Conservation (phyloP, 768 basidiomycete species). For the Tephrocybe sp. region DNA sequence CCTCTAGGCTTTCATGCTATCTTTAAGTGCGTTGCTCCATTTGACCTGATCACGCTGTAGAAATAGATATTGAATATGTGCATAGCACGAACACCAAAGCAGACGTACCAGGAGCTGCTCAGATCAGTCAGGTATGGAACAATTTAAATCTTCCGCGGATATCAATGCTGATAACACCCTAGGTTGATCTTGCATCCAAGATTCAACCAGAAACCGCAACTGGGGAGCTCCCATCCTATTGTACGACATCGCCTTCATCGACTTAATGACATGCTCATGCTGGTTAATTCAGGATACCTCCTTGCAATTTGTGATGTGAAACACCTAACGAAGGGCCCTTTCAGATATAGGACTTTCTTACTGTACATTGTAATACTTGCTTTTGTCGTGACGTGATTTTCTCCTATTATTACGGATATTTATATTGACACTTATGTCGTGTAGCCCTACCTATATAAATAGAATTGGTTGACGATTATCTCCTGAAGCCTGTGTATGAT, state of each 20-base stretch:
- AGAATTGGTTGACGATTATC: no score
- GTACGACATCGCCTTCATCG: slow-evolving; percentile 29
- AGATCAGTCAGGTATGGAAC: slow-evolving; percentile 49
- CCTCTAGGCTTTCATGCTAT: slow-evolving; percentile 58
- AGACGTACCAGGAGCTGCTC: slow-evolving; percentile 68
- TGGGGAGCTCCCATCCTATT: slow-evolving; percentile 73
- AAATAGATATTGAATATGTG: background rate
- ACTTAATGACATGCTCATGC: background rate
- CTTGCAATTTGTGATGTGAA: slow-evolving; percentile 29
- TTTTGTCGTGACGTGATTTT: background rate
- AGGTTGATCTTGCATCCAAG: slow-evolving; percentile 57
- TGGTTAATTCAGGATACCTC: slow-evolving; percentile 31
- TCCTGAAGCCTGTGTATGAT: no score
- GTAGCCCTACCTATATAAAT: no score
- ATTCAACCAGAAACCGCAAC: slow-evolving; percentile 71
- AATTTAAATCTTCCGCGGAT: background rate
- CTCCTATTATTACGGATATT: background rate
- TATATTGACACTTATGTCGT: background rate
- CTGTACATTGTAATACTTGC: slow-evolving; percentile 3
- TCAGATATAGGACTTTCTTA: background rate
- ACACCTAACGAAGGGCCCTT: background rate
- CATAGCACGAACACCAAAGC: slow-evolving; percentile 48
- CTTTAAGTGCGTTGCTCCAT: slow-evolving; percentile 38
- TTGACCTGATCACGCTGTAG: background rate
- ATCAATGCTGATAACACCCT: background rate